Base-by-base conservation (phyloP, 495 filamentous ascomycete genomes). In the Aspergillus sclerotiicarbonarius region DNA sequence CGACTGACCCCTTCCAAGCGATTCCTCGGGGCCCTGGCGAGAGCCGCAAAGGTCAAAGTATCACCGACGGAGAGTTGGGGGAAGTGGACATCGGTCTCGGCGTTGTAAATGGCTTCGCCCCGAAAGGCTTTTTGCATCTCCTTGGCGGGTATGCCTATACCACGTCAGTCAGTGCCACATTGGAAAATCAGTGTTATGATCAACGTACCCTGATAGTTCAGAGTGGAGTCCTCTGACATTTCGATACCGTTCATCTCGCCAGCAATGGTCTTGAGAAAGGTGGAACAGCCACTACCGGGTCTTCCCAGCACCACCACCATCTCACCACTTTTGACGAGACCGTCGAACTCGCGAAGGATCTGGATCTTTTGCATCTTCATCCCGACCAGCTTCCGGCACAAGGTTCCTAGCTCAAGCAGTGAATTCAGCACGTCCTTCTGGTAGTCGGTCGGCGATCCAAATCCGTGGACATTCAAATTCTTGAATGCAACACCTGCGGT, bases 251-350 rank as follows among this genome's bases (percentile, higher is more conserved):
- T 78, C 47, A 81, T 80, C 60, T 90, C 84, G 25, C 87, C 87
- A 6, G 84, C 78, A 15, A 91, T 75, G 4, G 85, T 65, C 54
- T 76, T 75, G 33, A 77, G 61, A 18, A 76, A 68, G 1, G 74
- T 76, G 44, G 71, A 70, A 57, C 74, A 76, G 10, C 87, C 86
- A 51, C 79, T 69, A 35, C 86, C 90, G 6, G 90, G 90, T 33
- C 84, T 82, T 10, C 89, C 90, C 12, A 93, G 78, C 0, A 92
- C 90, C 15, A 92, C 76, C 31, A 94, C 74, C 85, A 90, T 91
- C 74, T 94, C 90, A 10, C 90, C 90, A 21, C 80, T 82, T 51
- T 82, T 80, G 1, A 92, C 75, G 4, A 91, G 63, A 1, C 89
- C 90, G 47, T 89, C 86, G 62, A 92, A 89, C 21, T 83, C 71